phyloP scores from a whole-genome alignment of 208 protist genomes.

The Strigomonas culicis region DNA sequence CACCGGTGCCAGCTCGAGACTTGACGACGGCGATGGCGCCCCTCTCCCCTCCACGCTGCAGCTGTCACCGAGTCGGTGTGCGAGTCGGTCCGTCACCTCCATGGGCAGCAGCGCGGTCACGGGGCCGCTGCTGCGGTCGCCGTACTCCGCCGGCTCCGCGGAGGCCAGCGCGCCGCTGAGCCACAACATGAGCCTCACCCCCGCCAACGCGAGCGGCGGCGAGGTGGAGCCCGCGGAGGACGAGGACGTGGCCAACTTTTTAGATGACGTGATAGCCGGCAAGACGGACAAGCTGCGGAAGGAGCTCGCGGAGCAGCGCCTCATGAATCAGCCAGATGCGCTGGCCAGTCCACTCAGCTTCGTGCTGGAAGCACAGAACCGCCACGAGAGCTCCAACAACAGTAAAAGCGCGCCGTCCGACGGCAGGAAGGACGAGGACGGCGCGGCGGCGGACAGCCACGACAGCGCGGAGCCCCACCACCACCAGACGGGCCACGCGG shows the following conservation, averaged over 20 bases:
- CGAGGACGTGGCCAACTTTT: constrained; percentile 52
- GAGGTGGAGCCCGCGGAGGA: constrained; percentile 10
- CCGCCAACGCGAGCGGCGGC: not conserved
- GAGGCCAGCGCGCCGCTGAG: too few species aligned
- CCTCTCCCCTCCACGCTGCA: not conserved
- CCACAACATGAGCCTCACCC: not conserved
- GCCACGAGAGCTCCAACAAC: not conserved
- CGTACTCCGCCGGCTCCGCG: not conserved
- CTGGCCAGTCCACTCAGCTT: not conserved
- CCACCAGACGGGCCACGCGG: not conserved
- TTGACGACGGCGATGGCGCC: not conserved
- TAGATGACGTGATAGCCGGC: constrained; percentile 63
- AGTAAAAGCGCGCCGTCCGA: not conserved
- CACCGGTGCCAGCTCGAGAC: not conserved
- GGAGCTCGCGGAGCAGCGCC: constrained; percentile 40
- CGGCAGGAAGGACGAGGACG: not conserved
- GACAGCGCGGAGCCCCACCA: too few species aligned
- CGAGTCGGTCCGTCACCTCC: not conserved
- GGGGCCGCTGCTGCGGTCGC: not conserved
- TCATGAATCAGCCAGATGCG: constrained; percentile 4
- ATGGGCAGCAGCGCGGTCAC: not conserved
- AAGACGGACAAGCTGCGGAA: constrained; percentile 53
- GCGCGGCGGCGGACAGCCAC: too few species aligned
- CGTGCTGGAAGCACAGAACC: not conserved
- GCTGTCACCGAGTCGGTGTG: not conserved